Conservation (phyloP, 2,329 filamentous ascomycete species). For the Diaporthe batatas region DNA sequence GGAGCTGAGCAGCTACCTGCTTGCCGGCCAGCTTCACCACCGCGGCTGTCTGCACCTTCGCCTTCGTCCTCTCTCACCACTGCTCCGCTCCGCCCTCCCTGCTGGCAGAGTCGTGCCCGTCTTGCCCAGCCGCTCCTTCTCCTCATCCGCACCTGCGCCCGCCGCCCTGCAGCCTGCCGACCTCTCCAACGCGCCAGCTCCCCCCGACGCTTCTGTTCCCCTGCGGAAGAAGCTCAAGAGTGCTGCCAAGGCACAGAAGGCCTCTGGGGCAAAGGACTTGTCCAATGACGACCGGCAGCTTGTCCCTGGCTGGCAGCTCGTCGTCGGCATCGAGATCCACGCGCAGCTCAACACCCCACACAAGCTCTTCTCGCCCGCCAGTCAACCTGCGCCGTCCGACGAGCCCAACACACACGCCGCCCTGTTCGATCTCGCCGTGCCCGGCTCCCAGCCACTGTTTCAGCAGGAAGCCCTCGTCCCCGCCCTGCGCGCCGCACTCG, state of each 20-base stretch:
- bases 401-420: constrained; percentile 88
- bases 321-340: constrained; percentile 96
- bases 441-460: constrained; percentile 89
- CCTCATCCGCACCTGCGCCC: too few relatives aligned
- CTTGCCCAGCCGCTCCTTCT: constrained; percentile 12
- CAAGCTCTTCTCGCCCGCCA: constrained; percentile 89
- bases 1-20: constrained; percentile 63
- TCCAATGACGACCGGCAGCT: constrained; percentile 63
- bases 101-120: not conserved
- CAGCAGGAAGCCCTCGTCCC: constrained; percentile 87
- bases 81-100: not conserved
- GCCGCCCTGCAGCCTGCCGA: too few relatives aligned
- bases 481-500: constrained; percentile 89
- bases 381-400: constrained; percentile 64
- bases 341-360: constrained; percentile 90
- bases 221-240: constrained; percentile 81
- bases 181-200: too few relatives aligned
- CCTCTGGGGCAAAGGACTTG: constrained; percentile 58
- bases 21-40: constrained; percentile 59
- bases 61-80: constrained; percentile 15
- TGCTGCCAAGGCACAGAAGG: constrained; percentile 67
- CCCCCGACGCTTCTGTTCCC: constrained; percentile 56
- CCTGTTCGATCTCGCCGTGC: constrained; percentile 89
- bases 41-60: constrained; percentile 56
- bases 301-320: constrained; percentile 86